These are phyloP conservation scores for Gracilariopsis chorda DNA, from an alignment of 23 red algal genomes.

Conservation along the genomic window DNA sequence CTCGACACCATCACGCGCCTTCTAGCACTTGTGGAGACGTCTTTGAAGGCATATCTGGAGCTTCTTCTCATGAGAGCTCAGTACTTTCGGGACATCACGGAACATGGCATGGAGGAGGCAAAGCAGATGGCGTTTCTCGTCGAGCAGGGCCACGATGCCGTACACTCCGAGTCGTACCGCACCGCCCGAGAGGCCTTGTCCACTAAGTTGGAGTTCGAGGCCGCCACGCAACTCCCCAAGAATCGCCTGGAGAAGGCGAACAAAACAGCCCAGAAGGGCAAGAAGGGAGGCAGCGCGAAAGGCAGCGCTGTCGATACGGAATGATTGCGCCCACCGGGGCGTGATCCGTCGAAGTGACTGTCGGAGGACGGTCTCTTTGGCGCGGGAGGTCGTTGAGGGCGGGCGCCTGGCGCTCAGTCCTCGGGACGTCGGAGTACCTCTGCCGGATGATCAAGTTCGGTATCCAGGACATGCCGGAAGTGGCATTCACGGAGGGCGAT, in stretches of 20 bases:
- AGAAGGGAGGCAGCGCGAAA: too few species aligned
- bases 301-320: too few species aligned
- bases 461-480: neutral
- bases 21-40: neutral
- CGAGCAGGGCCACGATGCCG: neutral
- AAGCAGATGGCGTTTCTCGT: slow-evolving; percentile 4
- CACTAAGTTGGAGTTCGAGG: neutral
- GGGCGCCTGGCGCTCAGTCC: neutral
- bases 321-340: too few species aligned
- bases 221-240: neutral
- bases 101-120: neutral
- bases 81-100: neutral
- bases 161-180: neutral
- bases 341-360: neutral
- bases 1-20: neutral
- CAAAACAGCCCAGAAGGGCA: neutral
- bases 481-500: neutral
- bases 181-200: neutral
- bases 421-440: neutral
- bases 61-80: neutral
- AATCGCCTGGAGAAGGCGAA: neutral
- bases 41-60: neutral
- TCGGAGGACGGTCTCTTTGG: neutral
- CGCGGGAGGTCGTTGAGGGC: neutral
- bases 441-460: neutral